phyloP scores from a whole-genome alignment of 371 early-diverging fungal species.

The Lichtheimia ornata region DNA sequence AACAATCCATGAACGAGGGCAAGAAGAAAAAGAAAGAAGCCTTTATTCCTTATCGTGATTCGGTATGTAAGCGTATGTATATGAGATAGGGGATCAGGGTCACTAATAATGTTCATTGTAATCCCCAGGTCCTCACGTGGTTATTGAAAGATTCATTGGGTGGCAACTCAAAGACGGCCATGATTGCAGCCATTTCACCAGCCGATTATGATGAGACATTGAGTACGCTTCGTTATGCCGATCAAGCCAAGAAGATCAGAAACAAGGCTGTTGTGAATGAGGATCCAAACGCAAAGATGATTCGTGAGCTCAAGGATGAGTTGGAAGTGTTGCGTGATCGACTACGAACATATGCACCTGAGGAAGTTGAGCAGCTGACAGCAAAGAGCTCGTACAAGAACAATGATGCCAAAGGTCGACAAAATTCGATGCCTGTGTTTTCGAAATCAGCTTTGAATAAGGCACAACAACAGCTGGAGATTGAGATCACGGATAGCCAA shows the following conservation, averaged over 20 bases:
- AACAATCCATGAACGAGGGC: slow-evolving; percentile 56
- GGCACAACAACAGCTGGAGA: slow-evolving; percentile 12
- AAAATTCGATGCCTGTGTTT: slow-evolving; percentile 5
- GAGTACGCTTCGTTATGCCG: slow-evolving; percentile 95
- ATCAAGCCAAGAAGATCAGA: slow-evolving; percentile 90
- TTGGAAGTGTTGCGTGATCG: slow-evolving; percentile 66
- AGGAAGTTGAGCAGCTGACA: slow-evolving; percentile 37
- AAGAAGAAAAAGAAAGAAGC: slow-evolving; percentile 58
- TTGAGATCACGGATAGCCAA: slow-evolving; percentile 44
- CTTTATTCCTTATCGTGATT: slow-evolving; percentile 89
- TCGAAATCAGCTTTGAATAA: slow-evolving; percentile 29
- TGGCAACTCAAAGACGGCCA: slow-evolving; percentile 92
- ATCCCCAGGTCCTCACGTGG: slow-evolving; percentile 76
- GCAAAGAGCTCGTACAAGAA: slow-evolving; percentile 20
- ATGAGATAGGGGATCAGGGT: no score
- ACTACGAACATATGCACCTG: slow-evolving; percentile 63
- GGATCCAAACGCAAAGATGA: slow-evolving; percentile 81
- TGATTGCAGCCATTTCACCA: slow-evolving; percentile 88
- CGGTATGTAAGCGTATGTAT: slow-evolving; percentile 34
- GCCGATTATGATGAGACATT: slow-evolving; percentile 87
- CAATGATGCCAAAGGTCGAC: not conserved
- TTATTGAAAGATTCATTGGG: slow-evolving; percentile 92
- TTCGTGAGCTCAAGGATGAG: slow-evolving; percentile 88
- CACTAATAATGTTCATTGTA: not conserved
- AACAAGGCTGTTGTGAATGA: slow-evolving; percentile 93